phyloP scores from a whole-genome alignment of 2,329 filamentous ascomycete species.

The Endoconidiophora laricicola region DNA sequence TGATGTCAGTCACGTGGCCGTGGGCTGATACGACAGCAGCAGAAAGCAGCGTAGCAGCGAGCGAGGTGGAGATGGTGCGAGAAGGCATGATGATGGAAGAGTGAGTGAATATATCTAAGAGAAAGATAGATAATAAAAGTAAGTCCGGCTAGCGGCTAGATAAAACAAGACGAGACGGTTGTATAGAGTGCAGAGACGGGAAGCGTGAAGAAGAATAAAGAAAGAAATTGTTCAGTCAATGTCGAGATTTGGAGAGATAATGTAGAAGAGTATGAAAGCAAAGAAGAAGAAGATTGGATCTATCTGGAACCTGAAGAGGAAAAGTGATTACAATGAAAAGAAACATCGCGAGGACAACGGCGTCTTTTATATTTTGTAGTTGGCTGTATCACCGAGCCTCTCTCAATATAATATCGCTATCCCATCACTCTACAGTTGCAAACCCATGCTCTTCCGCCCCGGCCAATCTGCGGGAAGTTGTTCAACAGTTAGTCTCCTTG shows the following conservation, averaged over 20 bases:
- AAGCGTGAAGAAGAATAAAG: constrained; percentile 4
- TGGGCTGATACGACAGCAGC: constrained; percentile 17
- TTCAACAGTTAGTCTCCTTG: background rate
- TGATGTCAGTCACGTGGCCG: constrained; percentile 20
- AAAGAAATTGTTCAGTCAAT: constrained; percentile 6
- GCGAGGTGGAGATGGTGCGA: constrained; percentile 12
- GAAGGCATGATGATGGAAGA: constrained; percentile 15
- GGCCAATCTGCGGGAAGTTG: too few species aligned
- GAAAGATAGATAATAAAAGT: background rate
- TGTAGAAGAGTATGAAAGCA: background rate
- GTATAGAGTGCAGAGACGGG: background rate
- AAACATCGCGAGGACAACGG: too few species aligned
- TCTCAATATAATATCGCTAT: too few species aligned
- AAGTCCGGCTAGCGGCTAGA: background rate
- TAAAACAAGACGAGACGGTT: background rate
- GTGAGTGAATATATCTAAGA: constrained; percentile 4
- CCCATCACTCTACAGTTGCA: too few species aligned
- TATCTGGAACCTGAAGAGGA: constrained; percentile 6
- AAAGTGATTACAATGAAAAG: background rate
- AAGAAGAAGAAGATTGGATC: background rate
- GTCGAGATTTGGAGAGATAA: background rate
- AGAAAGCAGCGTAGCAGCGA: constrained; percentile 9
- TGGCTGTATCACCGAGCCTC: too few species aligned
- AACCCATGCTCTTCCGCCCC: too few species aligned
- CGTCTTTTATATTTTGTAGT: too few species aligned